Percentiles rank a stretch among this genome's conserved stretches.
Conservation (phyloP, 768 basidiomycete species). For the Auricularia cornea region DNA sequence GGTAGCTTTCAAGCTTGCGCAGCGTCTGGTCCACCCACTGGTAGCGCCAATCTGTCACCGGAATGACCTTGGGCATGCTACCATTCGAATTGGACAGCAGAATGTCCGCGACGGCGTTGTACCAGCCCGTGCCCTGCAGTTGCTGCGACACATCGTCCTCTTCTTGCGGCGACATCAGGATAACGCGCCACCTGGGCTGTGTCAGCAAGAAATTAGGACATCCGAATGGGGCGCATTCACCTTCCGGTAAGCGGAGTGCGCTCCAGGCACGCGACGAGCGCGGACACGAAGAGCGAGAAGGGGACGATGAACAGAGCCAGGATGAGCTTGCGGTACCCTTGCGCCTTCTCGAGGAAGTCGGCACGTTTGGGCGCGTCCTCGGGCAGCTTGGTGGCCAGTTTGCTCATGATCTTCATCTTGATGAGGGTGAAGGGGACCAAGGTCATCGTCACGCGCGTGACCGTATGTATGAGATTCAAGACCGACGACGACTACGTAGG, state of each 20-base stretch:
- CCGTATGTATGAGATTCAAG: constrained; percentile 60
- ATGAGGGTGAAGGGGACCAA: constrained; percentile 63
- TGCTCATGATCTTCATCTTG: constrained; percentile 42
- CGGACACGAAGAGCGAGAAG: constrained; percentile 51
- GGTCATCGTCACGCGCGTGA: constrained; percentile 63
- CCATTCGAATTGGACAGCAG: constrained; percentile 49
- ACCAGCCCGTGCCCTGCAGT: constrained; percentile 82
- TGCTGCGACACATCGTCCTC: constrained; percentile 82
- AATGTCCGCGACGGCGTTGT: constrained; percentile 70
- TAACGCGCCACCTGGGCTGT: constrained; percentile 64
- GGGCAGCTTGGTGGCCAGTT: constrained; percentile 12
- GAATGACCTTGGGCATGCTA: constrained; percentile 48
- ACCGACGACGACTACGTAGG: constrained; percentile 56
- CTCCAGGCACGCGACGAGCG: constrained; percentile 65
- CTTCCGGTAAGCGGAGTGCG: constrained; percentile 79
- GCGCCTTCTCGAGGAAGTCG: neutral
- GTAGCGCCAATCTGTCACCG: constrained; percentile 81
- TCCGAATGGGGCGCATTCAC: constrained; percentile 30
- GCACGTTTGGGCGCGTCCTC: neutral
- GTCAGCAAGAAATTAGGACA: neutral
- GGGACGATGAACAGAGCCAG: constrained; percentile 56
- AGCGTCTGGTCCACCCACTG: constrained; percentile 78
- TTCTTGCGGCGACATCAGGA: constrained; percentile 85
- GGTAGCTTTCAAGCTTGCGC: constrained; percentile 63
- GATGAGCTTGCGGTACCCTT: constrained; percentile 34